Conservation (phyloP, 352 stramenopile species). For the Phytophthora sp. region DNA sequence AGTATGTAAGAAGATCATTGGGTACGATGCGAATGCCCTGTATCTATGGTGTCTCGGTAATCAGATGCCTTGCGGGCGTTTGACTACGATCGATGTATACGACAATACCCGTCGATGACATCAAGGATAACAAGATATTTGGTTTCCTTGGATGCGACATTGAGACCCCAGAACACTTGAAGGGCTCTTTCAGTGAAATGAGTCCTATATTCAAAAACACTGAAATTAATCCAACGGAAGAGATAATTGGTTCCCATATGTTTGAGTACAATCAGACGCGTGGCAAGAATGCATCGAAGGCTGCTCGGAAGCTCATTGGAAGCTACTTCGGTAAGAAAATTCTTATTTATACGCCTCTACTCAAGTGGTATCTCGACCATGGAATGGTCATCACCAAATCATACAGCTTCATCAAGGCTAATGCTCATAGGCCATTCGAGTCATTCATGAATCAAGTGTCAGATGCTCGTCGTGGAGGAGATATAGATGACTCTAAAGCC, state of each 20-base stretch:
- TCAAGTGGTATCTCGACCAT: background rate
- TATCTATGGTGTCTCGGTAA: background rate
- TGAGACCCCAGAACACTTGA: background rate
- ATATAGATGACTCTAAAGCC: background rate
- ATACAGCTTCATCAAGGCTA: background rate
- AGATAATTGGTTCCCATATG: background rate
- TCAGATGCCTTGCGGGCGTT: background rate
- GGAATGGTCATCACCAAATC: background rate
- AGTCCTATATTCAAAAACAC: conserved; percentile 3
- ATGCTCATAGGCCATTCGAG: background rate
- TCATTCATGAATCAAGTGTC: background rate
- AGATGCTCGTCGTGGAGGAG: background rate
- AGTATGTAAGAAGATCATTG: background rate
- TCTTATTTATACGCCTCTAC: background rate
- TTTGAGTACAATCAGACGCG: background rate
- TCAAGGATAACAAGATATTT: background rate
- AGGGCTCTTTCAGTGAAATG: conserved; percentile 6
- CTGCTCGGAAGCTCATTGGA: background rate
- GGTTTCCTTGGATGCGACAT: conserved; percentile 1
- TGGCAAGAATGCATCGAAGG: background rate
- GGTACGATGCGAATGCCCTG: no score
- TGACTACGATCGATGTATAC: background rate
- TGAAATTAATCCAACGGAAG: background rate
- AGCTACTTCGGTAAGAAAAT: conserved; percentile 3
- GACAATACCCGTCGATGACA: background rate